Conservation (phyloP, 352 stramenopile genomes). For the Aphanomyces astaci region DNA sequence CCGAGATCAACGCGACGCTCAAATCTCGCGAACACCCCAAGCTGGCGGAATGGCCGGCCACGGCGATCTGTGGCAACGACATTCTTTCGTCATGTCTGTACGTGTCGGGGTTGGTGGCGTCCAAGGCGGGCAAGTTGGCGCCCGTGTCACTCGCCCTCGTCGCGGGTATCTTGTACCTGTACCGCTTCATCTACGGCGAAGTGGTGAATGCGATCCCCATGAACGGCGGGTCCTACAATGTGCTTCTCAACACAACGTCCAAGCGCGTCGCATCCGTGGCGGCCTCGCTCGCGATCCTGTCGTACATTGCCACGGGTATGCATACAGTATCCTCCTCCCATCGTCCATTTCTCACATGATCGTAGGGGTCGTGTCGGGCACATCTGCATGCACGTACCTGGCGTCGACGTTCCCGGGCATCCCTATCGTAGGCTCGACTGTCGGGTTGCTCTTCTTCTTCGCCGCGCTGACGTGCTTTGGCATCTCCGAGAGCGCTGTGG, state of each 20-base stretch:
- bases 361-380: slow-evolving; percentile 68
- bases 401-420: slow-evolving; percentile 64
- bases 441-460: slow-evolving; percentile 88
- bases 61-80: slow-evolving; percentile 93
- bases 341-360: not conserved
- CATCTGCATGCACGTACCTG: slow-evolving; percentile 82
- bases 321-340: not conserved
- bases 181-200: slow-evolving; percentile 93
- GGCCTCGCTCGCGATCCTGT: slow-evolving; percentile 90
- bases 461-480: slow-evolving; percentile 84
- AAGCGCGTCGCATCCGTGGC: slow-evolving; percentile 90
- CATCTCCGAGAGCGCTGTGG: slow-evolving; percentile 88
- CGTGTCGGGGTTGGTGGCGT: slow-evolving; percentile 72
- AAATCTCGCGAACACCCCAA: slow-evolving; percentile 70
- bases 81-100: slow-evolving; percentile 93
- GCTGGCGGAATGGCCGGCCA: slow-evolving; percentile 89
- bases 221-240: slow-evolving; percentile 94
- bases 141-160: slow-evolving; percentile 87
- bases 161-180: slow-evolving; percentile 79
- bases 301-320: slow-evolving; percentile 91
- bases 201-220: slow-evolving; percentile 89
- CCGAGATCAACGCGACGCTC: slow-evolving; percentile 57
- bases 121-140: slow-evolving; percentile 86
- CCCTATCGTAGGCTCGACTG: slow-evolving; percentile 65
- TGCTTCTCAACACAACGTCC: slow-evolving; percentile 92